These are phyloP conservation scores for Cephalotrichum gorgonifer DNA, from an alignment of 2,329 filamentous ascomycete species.

Conservation along the genomic window DNA sequence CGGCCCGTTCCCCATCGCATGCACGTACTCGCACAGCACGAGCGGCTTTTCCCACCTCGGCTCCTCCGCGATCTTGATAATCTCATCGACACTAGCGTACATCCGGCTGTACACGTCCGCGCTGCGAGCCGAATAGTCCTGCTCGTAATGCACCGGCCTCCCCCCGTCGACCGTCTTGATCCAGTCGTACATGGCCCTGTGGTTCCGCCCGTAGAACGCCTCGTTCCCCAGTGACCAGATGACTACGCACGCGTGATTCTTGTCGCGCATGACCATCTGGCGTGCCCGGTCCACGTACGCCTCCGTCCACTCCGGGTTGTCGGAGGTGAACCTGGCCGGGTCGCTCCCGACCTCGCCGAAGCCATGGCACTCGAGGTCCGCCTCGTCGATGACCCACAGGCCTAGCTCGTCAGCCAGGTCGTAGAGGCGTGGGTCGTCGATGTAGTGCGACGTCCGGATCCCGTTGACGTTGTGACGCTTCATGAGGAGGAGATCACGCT, in stretches of 20 bases:
- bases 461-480: conserved; percentile 62
- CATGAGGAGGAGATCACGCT: conserved; percentile 53
- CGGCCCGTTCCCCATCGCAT: conserved; percentile 65
- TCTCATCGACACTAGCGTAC: conserved; percentile 46
- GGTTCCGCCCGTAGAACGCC: conserved; percentile 59
- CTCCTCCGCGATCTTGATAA: conserved; percentile 27
- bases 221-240: conserved; percentile 68
- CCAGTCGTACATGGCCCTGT: conserved; percentile 56
- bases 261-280: conserved; percentile 51
- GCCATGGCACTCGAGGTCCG: conserved; percentile 44
- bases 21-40: conserved; percentile 43
- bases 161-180: conserved; percentile 45
- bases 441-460: conserved; percentile 57
- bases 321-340: conserved; percentile 41
- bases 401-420: conserved; percentile 54
- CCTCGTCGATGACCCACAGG: conserved; percentile 52
- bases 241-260: conserved; percentile 53
- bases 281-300: conserved; percentile 58
- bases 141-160: conserved; percentile 56
- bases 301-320: conserved; percentile 50
- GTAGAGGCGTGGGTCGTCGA: conserved; percentile 49
- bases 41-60: conserved; percentile 43
- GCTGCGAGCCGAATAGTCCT: conserved; percentile 43
- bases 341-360: conserved; percentile 21
- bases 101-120: conserved; percentile 57